Percentiles rank a stretch among this genome's conserved stretches.
These are phyloP conservation scores for Chrysochromulina parva DNA, from an alignment of 78 protist genomes.

Conservation along the genomic window DNA sequence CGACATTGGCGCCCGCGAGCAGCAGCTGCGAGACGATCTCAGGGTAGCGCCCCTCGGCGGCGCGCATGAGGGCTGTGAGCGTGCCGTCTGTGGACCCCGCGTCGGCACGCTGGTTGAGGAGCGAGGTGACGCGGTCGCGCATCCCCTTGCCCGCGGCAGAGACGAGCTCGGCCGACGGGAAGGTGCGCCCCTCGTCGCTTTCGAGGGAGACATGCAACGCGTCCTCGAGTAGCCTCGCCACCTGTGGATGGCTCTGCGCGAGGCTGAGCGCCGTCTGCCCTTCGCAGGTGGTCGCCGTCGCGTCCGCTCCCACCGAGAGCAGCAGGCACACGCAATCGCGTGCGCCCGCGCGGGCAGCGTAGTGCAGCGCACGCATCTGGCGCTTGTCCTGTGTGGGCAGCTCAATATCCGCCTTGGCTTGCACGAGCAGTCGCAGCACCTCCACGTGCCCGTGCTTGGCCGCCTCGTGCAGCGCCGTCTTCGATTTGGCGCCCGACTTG, in stretches of 20 bases:
- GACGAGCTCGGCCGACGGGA: neutral
- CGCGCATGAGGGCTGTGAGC: neutral
- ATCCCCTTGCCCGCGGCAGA: neutral
- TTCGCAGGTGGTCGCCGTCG: neutral
- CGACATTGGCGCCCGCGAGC: neutral
- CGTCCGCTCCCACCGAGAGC: neutral
- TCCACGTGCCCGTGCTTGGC: neutral
- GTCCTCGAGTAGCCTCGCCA: neutral
- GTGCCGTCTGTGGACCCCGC: neutral
- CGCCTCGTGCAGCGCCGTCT: neutral
- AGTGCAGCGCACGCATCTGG: neutral
- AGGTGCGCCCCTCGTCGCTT: neutral
- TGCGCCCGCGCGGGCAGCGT: neutral
- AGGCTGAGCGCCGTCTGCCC: neutral
- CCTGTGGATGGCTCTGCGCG: neutral
- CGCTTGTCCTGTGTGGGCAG: neutral
- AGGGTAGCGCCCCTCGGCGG: neutral
- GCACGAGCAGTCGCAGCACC: neutral
- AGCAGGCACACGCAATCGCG: neutral
- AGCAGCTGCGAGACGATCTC: neutral
- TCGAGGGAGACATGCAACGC: neutral
- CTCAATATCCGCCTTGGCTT: neutral
- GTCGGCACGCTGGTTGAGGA: neutral
- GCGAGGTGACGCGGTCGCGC: neutral
- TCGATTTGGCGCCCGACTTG: neutral